Evolutionary conservation across 1,284 basidiomycete species (phyloP).

Genomic region (Marasmius oreades): DNA sequence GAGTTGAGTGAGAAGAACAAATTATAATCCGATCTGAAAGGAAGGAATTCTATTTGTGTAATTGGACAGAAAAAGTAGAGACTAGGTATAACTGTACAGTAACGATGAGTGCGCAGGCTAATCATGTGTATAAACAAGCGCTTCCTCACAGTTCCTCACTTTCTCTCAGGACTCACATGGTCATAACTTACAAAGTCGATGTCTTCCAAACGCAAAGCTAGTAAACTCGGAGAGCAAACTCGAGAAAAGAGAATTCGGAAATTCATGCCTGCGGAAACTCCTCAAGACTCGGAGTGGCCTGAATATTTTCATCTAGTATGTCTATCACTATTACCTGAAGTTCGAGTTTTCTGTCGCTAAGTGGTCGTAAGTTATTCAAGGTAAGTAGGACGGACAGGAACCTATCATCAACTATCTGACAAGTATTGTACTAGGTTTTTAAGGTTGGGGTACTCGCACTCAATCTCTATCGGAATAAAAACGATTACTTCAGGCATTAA

Average conservation of each 20-base stretch:
- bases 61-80: too few species aligned
- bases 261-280: neutral
- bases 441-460: conserved; percentile 13
- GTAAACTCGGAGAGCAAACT: neutral
- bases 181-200: too few species aligned
- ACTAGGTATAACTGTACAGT: too few species aligned
- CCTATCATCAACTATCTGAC: neutral
- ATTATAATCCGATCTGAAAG: neutral
- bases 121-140: too few species aligned
- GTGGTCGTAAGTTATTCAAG: conserved; percentile 35
- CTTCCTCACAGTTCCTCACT: too few species aligned
- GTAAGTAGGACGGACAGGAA: conserved; percentile 20
- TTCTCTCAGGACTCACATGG: too few species aligned
- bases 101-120: conserved; percentile 3
- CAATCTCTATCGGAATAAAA: too few species aligned
- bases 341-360: neutral
- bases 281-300: conserved; percentile 42
- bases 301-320: conserved; percentile 56
- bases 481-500: too few species aligned
- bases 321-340: conserved; percentile 9
- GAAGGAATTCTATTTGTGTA: too few species aligned
- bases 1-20: conserved; percentile 60
- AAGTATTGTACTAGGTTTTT: conserved; percentile 27
- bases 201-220: neutral
- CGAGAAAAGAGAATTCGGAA: neutral